Evolutionary conservation across 1,284 basidiomycete species (phyloP).

Genomic region (Pseudozyma hubeiensis): DNA sequence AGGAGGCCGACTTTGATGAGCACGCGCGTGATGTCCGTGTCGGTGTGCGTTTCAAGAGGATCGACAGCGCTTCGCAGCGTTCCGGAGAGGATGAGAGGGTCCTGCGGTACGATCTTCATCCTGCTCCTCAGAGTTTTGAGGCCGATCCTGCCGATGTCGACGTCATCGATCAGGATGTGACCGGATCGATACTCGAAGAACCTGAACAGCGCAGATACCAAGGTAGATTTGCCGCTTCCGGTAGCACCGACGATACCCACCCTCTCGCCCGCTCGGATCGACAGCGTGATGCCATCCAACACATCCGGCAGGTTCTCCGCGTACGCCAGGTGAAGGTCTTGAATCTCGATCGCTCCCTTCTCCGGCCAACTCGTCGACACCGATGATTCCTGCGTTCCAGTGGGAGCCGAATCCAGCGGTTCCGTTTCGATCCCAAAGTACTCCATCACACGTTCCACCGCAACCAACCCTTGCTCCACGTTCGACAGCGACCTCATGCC

Average conservation of each 20-base stretch:
- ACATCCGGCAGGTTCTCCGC: constrained; percentile 72
- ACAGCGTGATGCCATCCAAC: constrained; percentile 70
- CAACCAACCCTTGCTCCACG: constrained; percentile 68
- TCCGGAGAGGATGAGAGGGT: constrained; percentile 68
- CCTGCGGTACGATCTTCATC: constrained; percentile 64
- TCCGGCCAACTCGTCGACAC: constrained; percentile 63
- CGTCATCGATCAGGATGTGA: constrained; percentile 77
- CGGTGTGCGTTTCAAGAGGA: constrained; percentile 64
- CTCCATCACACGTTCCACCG: constrained; percentile 66
- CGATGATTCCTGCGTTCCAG: constrained; percentile 15
- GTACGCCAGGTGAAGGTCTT: constrained; percentile 70
- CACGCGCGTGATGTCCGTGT: constrained; percentile 63
- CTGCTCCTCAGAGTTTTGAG: constrained; percentile 67
- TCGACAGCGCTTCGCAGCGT: constrained; percentile 69
- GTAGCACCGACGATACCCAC: constrained; percentile 72
- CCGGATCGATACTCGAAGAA: constrained; percentile 77
- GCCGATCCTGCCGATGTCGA: constrained; percentile 72
- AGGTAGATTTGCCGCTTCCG: constrained; percentile 77
- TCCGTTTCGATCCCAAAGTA: constrained; percentile 55
- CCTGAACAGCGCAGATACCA: constrained; percentile 81
- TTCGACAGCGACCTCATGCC: constrained; percentile 66
- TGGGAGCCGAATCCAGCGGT: constrained; percentile 51
- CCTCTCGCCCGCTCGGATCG: constrained; percentile 71
- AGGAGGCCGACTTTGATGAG: constrained; percentile 65
- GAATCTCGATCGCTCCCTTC: constrained; percentile 60